Base-by-base conservation (phyloP, 2,329 filamentous ascomycete species). In the Xylariaceae sp. region DNA sequence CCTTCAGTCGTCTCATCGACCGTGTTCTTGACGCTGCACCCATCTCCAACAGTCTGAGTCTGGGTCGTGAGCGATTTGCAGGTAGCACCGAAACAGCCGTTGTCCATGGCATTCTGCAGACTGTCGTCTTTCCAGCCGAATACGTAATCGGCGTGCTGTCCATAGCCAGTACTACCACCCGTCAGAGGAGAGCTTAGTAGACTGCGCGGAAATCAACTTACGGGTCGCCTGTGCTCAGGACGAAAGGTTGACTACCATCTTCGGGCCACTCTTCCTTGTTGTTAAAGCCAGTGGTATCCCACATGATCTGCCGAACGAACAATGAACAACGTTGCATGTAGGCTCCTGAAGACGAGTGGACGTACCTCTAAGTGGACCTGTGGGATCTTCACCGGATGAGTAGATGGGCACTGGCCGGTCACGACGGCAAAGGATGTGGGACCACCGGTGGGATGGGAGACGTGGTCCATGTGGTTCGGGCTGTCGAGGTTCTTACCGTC, bases 401-500 rank as follows among this genome's bases (percentile, higher is more conserved):
- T 47, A 4, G 44, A 38, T 11, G 47, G 47, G 29, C 47, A 50
- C 12, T 19, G n/a, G 16, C 44, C 47, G 32, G 19, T 43, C 9
- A 47, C 43, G 33, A 24, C 43, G 13, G 47, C 44, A 17, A 47
- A 47, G 22, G 43, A 47, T 1, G 47, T 47, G 2, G 43, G 47
- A 8, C 47, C 47, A 3, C 39, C 19, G 3, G 39, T 19, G 3
- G 44, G 44, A 32, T 47, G 31, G 9, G 47, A 37, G 19, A 50
- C 44, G 26, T 50, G 44, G 39, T 45, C 42, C 44, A 47, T 68
- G 53, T 76, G 72, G 51, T 76, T 65, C 0, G 63, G 42, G 9
- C 66, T 64, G 45, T 77, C 72, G 19, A 69, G 43, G 47, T 75
- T 66, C 35, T 63, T 62, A 9, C 75, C 75, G 40, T 79, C 65